Evolutionary conservation across 2,329 filamentous ascomycete species (phyloP), one percentile per base, ranked within the genome.

Genomic region (Microcera coccophila): DNA sequence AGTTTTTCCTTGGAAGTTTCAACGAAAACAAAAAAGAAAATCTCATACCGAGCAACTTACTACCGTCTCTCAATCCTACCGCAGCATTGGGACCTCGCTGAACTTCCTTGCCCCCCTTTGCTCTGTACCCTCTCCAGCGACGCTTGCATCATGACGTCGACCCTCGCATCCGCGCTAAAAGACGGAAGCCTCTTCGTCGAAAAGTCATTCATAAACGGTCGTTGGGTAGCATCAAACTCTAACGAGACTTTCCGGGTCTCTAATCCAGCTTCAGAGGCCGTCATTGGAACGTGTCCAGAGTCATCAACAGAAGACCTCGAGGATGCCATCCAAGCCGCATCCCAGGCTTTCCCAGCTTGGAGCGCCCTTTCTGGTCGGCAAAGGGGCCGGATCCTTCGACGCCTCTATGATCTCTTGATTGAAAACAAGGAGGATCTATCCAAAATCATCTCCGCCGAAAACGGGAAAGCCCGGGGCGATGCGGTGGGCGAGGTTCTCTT

Each of bases 231-330:
- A 47, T 83, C 84, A 41, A 75, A 77, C 49, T 86, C 82, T 1
- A 80, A 81, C 46, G 75, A 85, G 70, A 85, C 80, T 18, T 90
- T 90, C 58, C 78, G 85, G 53, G 81, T 89, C 42, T 71, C 73
- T 45, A 79, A 90, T 62, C 86, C 86, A 8, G 80, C 84, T 2
- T 81, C 81, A 11, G 79, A 80, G 52, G 75, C 79, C 54, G 61
- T 79, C 34, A 86, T 90, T 52, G 82, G 81, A 45, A 81, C 73
- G 26, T 81, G 81, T 62, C 84, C 86, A 36, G 85, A 90, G 57
- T 85, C 87, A 70, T 74, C 79, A 55, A 72, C 72, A 41, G 69
- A 74, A 47, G 87, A 91, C 58, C 81, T 81, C 21, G 72, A 84
- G 52, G 72, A 72, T 37, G 85, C 86, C 55, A 88, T 90, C 53